Evolutionary conservation across 176 grass and related monocot genomes (phyloP).

Genomic region (Bromus sterilis): DNA sequence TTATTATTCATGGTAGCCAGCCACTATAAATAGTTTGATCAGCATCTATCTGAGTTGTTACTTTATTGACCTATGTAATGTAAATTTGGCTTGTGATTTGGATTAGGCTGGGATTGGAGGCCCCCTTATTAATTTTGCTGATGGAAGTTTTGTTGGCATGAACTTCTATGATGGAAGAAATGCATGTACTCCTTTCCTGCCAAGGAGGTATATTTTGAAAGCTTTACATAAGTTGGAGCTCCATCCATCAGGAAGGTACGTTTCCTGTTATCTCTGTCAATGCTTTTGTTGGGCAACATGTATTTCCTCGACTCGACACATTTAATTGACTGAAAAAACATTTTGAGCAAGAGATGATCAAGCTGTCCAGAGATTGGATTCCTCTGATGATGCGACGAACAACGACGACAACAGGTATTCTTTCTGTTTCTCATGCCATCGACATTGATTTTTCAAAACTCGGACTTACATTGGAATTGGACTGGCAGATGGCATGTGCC

Average conservation of each 20-base stretch:
- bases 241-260: not conserved
- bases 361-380: not conserved
- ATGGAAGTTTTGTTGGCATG: not conserved
- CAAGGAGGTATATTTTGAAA: not conserved
- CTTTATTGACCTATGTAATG: not conserved
- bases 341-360: not conserved
- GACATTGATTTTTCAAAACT: not conserved
- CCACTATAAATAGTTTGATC: not conserved
- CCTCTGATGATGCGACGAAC: not conserved
- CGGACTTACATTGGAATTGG: not conserved
- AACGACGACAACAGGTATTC: not conserved
- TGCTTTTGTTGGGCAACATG: not conserved
- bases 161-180: not conserved
- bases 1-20: not conserved
- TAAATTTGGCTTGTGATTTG: not conserved
- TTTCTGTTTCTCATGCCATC: not conserved
- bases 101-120: not conserved
- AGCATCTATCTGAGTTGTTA: not conserved
- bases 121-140: not conserved
- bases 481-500: not conserved
- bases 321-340: not conserved
- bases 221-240: not conserved
- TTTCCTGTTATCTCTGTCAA: not conserved
- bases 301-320: not conserved
- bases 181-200: not conserved